Base-by-base conservation (phyloP, 2,329 filamentous ascomycete species). In the Tolypocladium ovalisporum region DNA sequence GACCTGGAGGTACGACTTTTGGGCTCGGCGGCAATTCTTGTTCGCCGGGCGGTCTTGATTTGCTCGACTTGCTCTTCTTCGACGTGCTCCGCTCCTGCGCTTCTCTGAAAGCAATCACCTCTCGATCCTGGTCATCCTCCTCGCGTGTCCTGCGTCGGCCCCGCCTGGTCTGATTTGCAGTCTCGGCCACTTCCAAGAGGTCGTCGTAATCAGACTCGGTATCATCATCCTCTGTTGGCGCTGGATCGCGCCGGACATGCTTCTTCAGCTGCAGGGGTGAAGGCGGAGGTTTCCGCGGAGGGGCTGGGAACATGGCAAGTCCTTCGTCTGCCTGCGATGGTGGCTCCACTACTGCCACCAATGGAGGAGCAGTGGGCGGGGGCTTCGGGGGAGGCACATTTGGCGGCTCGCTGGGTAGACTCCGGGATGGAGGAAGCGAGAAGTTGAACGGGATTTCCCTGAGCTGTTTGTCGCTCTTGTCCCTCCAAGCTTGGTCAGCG, bases 141-240 rank as follows among this genome's bases (percentile, higher is more conserved):
- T 93, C 90, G 55, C 92, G 82, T 3, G 91, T 96, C 70, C 88
- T 90, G 64, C 90, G 81, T 59, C 91, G 83, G 10, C 91, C 93
- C 60, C 92, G 82, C 55, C 84, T 76, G 15, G 80, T 76, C 37
- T 80, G 76, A 15, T 81, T 76, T 39, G 80, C 73, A 54, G 86
- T 76, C 61, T 88, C 85, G 51, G 86, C 80, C 4, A 87, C 84
- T 60, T 89, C 86, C 15, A 90, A 72, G 39, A 88, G 80, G 61
- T 92, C 88, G 59, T 94, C 90, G 63, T 92, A 94, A 62, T 96
- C 91, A 0, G 89, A 92, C 59, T 90, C 89, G 0, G 86, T 86
- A 39, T 84, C 81, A 2, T 82, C 79, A 15, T 86, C 84, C n/a
- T 86, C 83, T 4, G 62, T 58, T 1, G 64, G 59, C 13, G 63